Conservation (phyloP, 805 yeast genomes). For the Ogataea minuta region DNA sequence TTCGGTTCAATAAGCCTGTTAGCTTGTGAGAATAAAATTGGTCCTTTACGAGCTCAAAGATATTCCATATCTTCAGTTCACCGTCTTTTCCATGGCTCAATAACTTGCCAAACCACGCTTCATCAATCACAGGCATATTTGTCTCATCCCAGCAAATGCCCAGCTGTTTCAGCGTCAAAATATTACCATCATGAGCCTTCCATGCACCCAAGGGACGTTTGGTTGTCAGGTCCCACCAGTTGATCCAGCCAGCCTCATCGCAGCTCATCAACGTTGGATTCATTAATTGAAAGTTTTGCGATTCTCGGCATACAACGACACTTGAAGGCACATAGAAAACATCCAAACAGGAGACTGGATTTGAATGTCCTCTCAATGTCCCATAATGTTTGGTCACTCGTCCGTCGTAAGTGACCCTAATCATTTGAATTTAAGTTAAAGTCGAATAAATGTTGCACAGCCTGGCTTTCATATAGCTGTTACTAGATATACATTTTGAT, state of each 20-base stretch:
- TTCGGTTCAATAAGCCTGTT: slow-evolving; percentile 18
- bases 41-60: slow-evolving; percentile 22
- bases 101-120: slow-evolving; percentile 39
- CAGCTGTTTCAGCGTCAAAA: slow-evolving; percentile 50
- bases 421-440: background rate
- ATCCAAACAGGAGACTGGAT: slow-evolving; percentile 12
- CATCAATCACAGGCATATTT: slow-evolving; percentile 23
- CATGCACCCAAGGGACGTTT: slow-evolving; percentile 57
- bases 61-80: slow-evolving; percentile 46
- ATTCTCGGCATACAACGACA: slow-evolving; percentile 3
- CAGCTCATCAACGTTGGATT: slow-evolving; percentile 47
- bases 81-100: slow-evolving; percentile 72
- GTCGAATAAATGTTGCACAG: slow-evolving; percentile 1
- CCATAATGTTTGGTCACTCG: slow-evolving; percentile 13
- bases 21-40: slow-evolving; percentile 17
- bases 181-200: slow-evolving; percentile 53
- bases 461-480: background rate
- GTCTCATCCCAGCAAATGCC: slow-evolving; percentile 34
- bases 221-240: slow-evolving; percentile 62
- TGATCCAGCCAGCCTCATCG: slow-evolving; percentile 61
- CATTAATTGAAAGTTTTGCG: slow-evolving; percentile 21
- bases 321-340: slow-evolving; percentile 23
- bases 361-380: slow-evolving; percentile 20
- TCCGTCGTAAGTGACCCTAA: slow-evolving; percentile 1
- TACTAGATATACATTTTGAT: background rate